Evolutionary conservation across 495 filamentous ascomycete genomes (phyloP).

Genomic region (Opeltia flavorubescens): DNA sequence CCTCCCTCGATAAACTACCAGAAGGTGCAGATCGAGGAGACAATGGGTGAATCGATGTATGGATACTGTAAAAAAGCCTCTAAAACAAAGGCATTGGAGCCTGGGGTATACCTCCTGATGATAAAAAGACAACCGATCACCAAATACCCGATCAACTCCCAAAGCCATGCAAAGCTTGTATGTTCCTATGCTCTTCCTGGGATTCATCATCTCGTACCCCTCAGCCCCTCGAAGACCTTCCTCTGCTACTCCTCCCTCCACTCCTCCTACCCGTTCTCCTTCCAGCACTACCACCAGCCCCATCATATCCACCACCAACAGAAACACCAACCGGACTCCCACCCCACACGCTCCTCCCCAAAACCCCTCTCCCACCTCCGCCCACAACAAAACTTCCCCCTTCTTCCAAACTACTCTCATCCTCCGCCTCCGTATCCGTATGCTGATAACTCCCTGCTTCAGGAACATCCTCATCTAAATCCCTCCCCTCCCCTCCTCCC

Average conservation of each 20-base stretch:
- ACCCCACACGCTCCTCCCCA: not conserved
- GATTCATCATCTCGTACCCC: constrained; percentile 1
- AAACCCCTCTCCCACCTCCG: not conserved
- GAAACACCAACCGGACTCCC: constrained; percentile 7
- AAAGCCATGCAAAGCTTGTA: not conserved
- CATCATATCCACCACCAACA: not conserved
- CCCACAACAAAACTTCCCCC: constrained; percentile 6
- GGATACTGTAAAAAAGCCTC: not conserved
- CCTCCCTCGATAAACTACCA: too few species aligned
- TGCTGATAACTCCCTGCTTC: constrained; percentile 26
- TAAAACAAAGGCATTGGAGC: not conserved
- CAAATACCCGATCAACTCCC: not conserved
- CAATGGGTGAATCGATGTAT: not conserved
- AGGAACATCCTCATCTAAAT: constrained; percentile 37
- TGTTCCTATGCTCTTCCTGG: constrained; percentile 9
- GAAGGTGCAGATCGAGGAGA: too few species aligned
- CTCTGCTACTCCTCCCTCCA: constrained; percentile 5
- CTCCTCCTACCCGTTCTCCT: not conserved
- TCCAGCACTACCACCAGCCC: not conserved
- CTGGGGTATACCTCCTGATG: too few species aligned
- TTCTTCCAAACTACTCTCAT: constrained; percentile 23
- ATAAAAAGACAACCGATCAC: not conserved
- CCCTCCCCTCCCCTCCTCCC: constrained; percentile 9
- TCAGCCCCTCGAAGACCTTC: constrained; percentile 3
- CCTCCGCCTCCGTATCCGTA: constrained; percentile 31